Base-by-base conservation (phyloP, 495 filamentous ascomycete species). In the Jackrogersella multiformis region DNA sequence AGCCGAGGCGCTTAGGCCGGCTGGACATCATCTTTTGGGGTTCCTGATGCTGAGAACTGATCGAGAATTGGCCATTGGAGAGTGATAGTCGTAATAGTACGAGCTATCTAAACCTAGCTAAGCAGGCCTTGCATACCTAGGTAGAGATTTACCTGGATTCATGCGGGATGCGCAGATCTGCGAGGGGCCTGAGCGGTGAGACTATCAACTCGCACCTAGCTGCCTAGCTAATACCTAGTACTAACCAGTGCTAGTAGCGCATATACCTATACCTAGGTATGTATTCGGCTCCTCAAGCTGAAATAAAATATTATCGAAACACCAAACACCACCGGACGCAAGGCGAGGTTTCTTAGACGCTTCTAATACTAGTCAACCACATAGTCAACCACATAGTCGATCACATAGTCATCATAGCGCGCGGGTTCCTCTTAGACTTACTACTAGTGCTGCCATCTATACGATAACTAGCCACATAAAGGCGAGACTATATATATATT, bases 101-200 rank as follows among this genome's bases (percentile, higher is more conserved):
- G 30, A 12, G 30, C 49, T 55, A 38, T 39, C 30, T 45, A 48
- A 38, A 28, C 49, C 49, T 20, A 35, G n/a, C 13, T 26, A 10
- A 49, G 58, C 38, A 30, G 41, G 7, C 45, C n/a, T 52, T 55
- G 61, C 53, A 57, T 51, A 24, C 16, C 39, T n/a, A n/a, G n/a
- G n/a, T n/a, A n/a, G n/a, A n/a, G 42, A 26, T 49, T 28, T 34
- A 16, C 26, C 51, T 64, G 18, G 34, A 42, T 24, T 52, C 12
- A 64, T 64, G 61, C 61, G 53, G 61, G 53, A 64, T 23, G 15
- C 44, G 61, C 44, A 23, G 61, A 64, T 64, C 61, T 32, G 13
- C 2, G 20, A 52, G 53, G 42, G 42, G 61, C 23, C 61, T 36
- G 35, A 57, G 61, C 61, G 61, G 61, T 56, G 39, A 48, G 30